A percentile compares a stretch with the other conserved stretches of the same genome.
phyloP scores from a whole-genome alignment of 441 rosid genomes.

The Corymbia calophylla region DNA sequence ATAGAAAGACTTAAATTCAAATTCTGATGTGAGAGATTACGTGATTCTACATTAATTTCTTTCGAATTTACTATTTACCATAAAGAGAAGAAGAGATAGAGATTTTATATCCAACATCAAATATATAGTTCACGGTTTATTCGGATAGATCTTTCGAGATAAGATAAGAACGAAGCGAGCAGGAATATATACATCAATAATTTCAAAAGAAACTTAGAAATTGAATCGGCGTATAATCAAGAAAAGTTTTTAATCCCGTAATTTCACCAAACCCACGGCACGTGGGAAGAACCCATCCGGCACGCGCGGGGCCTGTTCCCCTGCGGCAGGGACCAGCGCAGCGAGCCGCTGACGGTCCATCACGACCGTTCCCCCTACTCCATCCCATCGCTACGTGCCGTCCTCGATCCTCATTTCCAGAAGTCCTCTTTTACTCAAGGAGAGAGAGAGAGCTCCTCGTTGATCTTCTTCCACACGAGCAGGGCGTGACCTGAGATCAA shows the following conservation, averaged over 20 bases:
- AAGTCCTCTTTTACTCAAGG: not conserved
- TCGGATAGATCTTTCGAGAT: not conserved
- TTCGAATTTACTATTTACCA: not conserved
- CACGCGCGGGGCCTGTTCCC: not conserved
- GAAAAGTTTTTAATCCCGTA: not conserved
- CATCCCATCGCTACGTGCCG: not conserved
- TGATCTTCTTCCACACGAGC: not conserved
- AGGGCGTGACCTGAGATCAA: conserved; percentile 1
- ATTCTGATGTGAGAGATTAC: not conserved
- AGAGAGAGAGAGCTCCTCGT: not conserved
- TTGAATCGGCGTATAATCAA: not conserved
- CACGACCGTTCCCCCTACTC: not conserved
- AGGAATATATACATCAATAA: not conserved
- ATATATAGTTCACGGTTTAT: not conserved
- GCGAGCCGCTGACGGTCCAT: not conserved
- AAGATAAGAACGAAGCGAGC: not conserved
- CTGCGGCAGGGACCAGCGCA: not conserved
- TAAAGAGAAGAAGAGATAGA: not conserved
- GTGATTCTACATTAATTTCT: not conserved
- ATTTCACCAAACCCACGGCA: not conserved
- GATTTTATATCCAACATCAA: not conserved
- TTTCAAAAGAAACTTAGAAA: not conserved
- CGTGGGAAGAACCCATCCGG: not conserved
- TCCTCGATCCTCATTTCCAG: not conserved
- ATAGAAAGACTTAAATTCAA: not conserved